Percentiles rank a stretch among this genome's conserved stretches.
Conservation (phyloP, 305 asterid genomes). For the Lippia alba region DNA sequence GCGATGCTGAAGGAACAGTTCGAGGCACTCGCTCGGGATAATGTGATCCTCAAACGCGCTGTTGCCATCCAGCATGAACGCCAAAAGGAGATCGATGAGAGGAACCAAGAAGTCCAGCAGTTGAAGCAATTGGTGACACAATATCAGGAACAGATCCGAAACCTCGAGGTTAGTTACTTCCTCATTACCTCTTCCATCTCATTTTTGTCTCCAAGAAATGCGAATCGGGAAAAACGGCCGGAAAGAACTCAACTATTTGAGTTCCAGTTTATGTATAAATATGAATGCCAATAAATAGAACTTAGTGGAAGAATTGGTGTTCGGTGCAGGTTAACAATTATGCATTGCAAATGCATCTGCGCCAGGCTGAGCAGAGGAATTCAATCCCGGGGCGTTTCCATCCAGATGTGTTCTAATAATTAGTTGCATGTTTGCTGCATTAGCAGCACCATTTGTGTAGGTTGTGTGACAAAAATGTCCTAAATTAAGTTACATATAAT, state of each 20-base stretch:
- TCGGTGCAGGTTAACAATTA: conserved; percentile 66
- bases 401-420: conserved; percentile 64
- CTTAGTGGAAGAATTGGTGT: background rate
- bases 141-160: conserved; percentile 73
- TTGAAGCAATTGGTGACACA: conserved; percentile 71
- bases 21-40: conserved; percentile 60
- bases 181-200: background rate
- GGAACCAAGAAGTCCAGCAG: conserved; percentile 63
- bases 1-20: conserved; percentile 64
- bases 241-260: too few species aligned
- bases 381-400: conserved; percentile 62
- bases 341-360: conserved; percentile 62
- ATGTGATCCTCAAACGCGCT: conserved; percentile 73
- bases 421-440: background rate
- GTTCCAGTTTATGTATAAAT: background rate
- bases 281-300: background rate
- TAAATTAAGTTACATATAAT: conserved; percentile 7
- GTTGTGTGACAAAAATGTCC: conserved; percentile 11
- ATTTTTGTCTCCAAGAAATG: background rate
- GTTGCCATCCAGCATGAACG: conserved; percentile 80
- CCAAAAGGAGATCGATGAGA: conserved; percentile 72
- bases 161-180: conserved; percentile 61
- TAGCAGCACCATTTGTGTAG: conserved; percentile 1
- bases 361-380: conserved; percentile 66
- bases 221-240: background rate